phyloP scores from a whole-genome alignment of 2,329 filamentous ascomycete species.

The Fusarium lyarnte region DNA sequence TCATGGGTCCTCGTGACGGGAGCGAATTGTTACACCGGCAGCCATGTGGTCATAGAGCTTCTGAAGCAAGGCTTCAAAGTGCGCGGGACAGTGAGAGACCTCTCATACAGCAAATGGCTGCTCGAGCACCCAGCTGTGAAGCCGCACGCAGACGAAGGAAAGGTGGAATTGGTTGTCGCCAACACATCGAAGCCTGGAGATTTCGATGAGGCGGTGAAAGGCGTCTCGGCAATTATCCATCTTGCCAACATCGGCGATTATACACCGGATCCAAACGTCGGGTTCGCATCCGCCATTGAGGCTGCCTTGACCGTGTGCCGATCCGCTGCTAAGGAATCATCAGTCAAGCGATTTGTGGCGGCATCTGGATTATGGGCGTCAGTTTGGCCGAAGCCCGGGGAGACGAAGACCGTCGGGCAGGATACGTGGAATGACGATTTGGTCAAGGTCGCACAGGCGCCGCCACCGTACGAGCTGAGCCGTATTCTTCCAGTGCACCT shows the following conservation, averaged over 20 bases:
- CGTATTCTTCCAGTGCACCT: conserved; percentile 14
- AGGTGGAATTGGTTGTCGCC: conserved; percentile 30
- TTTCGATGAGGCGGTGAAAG: conserved; percentile 34
- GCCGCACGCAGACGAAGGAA: conserved; percentile 2
- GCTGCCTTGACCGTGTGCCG: conserved; percentile 22
- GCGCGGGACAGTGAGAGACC: conserved; percentile 29
- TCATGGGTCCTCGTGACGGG: conserved; percentile 38
- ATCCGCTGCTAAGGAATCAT: conserved; percentile 26
- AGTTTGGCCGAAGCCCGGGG: conserved; percentile 13
- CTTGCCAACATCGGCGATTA: conserved; percentile 23
- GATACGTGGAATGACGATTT: conserved; percentile 36
- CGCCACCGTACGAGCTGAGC: conserved; percentile 27
- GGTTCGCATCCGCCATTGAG: conserved; percentile 22
- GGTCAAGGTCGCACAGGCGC: conserved; percentile 16
- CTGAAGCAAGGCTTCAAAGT: conserved; percentile 35
- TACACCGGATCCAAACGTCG: conserved; percentile 26
- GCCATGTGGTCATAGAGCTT: conserved; percentile 34
- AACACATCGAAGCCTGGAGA: conserved; percentile 24
- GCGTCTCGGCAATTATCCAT: conserved; percentile 32
- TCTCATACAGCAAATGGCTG: conserved; percentile 31
- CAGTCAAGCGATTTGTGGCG: conserved; percentile 33
- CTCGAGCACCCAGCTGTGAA: conserved; percentile 18
- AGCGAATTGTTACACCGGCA: conserved; percentile 34
- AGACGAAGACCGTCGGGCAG: background rate
- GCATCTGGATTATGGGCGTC: conserved; percentile 30